Evolutionary conservation across 176 grass and related monocot species (phyloP).

Genomic region (Carex littledalei): DNA sequence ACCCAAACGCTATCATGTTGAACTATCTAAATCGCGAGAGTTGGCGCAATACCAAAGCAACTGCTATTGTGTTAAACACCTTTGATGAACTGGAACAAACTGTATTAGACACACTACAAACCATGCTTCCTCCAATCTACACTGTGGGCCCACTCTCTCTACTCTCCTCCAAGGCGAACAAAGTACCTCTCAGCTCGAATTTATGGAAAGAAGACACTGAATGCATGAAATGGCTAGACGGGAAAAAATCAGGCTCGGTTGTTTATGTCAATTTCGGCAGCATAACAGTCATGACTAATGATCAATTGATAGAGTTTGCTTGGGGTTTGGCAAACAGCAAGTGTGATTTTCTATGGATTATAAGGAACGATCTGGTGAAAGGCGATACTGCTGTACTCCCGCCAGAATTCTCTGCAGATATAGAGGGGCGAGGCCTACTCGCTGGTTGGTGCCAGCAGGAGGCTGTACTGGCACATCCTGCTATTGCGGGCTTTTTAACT

Average conservation of each 20-base stretch:
- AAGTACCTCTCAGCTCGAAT: conserved; percentile 19
- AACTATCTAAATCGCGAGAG: conserved; percentile 10
- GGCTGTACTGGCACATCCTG: conserved; percentile 32
- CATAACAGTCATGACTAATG: conserved; percentile 36
- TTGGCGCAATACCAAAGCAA: conserved; percentile 9
- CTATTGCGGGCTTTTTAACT: conserved; percentile 46
- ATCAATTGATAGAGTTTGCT: conserved; percentile 47
- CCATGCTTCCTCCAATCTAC: conserved; percentile 37
- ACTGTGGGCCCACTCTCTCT: conserved; percentile 38
- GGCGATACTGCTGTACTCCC: conserved; percentile 43
- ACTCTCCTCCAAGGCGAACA: conserved; percentile 5
- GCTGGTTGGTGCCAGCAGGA: conserved; percentile 54
- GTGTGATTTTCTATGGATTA: conserved; percentile 48
- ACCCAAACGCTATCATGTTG: conserved; percentile 47
- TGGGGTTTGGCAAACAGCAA: conserved; percentile 55
- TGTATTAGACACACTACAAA: conserved; percentile 32
- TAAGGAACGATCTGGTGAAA: conserved; percentile 46
- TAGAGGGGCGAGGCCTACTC: conserved; percentile 23
- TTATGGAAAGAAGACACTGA: conserved; percentile 55
- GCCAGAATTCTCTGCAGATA: conserved; percentile 25
- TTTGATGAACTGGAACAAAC: conserved; percentile 46
- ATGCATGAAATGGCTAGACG: conserved; percentile 49
- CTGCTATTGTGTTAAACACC: conserved; percentile 52
- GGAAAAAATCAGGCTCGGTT: conserved; percentile 32
- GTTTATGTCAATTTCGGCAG: conserved; percentile 87